Base-by-base conservation (phyloP, 495 filamentous ascomycete species). In the Penicillium bovifimosum region DNA sequence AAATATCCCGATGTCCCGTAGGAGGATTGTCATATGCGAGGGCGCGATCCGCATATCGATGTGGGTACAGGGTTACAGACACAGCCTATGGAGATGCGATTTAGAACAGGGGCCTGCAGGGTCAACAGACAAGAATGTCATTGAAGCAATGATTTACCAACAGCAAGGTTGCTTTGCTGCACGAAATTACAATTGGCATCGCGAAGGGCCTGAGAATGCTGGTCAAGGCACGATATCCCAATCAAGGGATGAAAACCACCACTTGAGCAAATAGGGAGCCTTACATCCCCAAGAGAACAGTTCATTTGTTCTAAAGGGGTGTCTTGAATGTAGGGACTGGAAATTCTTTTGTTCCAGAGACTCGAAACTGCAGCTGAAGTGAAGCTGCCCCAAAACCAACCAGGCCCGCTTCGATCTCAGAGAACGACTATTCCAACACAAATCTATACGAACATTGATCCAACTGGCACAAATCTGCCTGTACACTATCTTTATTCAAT, bases 231-330 rank as follows among this genome's bases (percentile, higher is more conserved):
- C 53, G 47, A 53, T 46, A 26, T 26, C 28, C 35, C 33, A 41
- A 64, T 56, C 62, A 24, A 64, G 62, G 62, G 62, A 53, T 64
- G 50, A 50, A 50, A 54, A 39, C 39, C 53, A 56, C 26, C 3
- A 26, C 14, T 9, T 39, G 5, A 40, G 36, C 26, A 36, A 51
- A 53, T 33, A 43, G 9, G 24, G 34, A 5, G 36, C 44, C 48
- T 50, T 53, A 27, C 49, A 50, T 52, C 29, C 43, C 18, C n/a
- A 28, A 9, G 9, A 43, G 34, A 41, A 52, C 9, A 34, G 36
- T 45, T 44, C 36, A 26, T 13, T 42, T 34, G n/a, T 16, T 16
- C 27, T 10, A 9, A 3, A 42, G 10, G 17, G 38, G 13, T 5
- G 3, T 34, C 6, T 3, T n/a, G 24, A 42, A 42, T 42, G 29